Percentiles rank a stretch among this genome's conserved stretches.
phyloP scores from a whole-genome alignment of 129 eudicot species.

The Centrapalus pauciflorus region DNA sequence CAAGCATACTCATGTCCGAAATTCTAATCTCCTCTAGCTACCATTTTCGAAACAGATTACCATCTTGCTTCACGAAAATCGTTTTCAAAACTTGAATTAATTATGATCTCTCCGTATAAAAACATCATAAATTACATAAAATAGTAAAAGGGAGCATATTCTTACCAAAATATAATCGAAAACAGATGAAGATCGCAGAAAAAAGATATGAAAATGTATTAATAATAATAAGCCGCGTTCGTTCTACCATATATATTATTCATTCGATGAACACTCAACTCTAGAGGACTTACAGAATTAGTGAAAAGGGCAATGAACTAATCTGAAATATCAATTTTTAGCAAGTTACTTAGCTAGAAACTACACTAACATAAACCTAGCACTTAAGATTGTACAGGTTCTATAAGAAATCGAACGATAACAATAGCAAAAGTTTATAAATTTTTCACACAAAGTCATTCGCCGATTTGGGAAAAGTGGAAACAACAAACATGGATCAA shows the following conservation, averaged over 20 bases:
- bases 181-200: too few relatives aligned
- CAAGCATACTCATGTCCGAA: constrained; percentile 84
- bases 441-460: not conserved
- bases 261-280: not conserved
- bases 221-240: not conserved
- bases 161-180: too few relatives aligned
- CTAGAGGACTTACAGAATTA: too few relatives aligned
- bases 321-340: not conserved
- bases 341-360: not conserved
- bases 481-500: constrained; percentile 3
- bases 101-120: too few relatives aligned
- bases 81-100: too few relatives aligned
- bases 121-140: too few relatives aligned
- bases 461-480: not conserved
- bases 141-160: too few relatives aligned
- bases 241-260: not conserved
- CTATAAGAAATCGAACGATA: not conserved
- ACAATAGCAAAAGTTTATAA: not conserved
- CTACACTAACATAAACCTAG: not conserved
- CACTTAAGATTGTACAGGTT: not conserved
- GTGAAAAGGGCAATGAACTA: not conserved
- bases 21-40: too few relatives aligned
- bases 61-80: too few relatives aligned
- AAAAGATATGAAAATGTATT: too few relatives aligned
- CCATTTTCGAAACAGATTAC: too few relatives aligned